These are phyloP conservation scores for Acanthamoeba culbertsoni DNA, from an alignment of 208 protist genomes.

Conservation along the genomic window DNA sequence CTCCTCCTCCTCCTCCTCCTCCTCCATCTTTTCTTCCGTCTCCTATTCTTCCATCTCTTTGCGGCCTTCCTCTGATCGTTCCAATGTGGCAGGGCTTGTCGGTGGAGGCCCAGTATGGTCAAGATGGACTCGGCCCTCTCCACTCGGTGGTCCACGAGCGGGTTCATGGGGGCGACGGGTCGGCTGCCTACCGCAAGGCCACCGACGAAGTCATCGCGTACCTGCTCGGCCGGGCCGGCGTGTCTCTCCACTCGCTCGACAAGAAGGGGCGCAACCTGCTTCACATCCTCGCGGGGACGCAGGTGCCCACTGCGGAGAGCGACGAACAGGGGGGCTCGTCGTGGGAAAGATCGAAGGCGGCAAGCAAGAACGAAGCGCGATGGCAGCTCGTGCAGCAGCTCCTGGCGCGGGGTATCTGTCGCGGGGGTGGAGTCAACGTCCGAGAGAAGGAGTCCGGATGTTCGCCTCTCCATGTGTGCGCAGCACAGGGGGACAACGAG, in stretches of 20 bases:
- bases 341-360: neutral
- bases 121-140: neutral
- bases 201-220: neutral
- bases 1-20: no score
- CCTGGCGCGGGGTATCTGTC: neutral
- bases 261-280: neutral
- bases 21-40: no score
- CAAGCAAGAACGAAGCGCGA: neutral
- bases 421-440: slow-evolving; percentile 10
- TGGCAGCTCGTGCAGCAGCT: neutral
- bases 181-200: neutral
- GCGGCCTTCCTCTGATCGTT: no score
- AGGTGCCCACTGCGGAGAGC: neutral
- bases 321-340: neutral
- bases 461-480: neutral
- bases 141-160: neutral
- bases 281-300: neutral
- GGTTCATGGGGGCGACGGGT: neutral
- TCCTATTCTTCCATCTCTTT: no score
- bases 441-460: neutral
- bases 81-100: neutral
- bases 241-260: slow-evolving; percentile 19
- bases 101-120: neutral
- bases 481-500: neutral
- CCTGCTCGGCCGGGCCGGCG: neutral